Evolutionary conservation across 768 basidiomycete genomes (phyloP), one percentile per base, ranked within the genome.

Genomic region (Pholiota molesta): DNA sequence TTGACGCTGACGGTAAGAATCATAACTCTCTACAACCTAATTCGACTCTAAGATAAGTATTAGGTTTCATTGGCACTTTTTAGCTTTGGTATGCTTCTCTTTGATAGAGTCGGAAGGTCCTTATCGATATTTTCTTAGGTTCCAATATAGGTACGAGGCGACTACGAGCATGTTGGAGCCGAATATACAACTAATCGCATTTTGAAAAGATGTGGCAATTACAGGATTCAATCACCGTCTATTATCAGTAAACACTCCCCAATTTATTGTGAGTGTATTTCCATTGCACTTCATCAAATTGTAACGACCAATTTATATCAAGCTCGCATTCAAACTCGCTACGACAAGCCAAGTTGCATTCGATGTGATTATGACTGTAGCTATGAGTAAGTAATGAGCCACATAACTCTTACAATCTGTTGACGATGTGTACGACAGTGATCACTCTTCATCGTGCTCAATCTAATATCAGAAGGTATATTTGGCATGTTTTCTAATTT

Each of bases 271-370:
- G 21, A 59, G 61, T 31, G 3, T 31, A 35, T 39, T 52, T 23
- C 21, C 9, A 16, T 31, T 9, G 33, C 19, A 31, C 7, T 13
- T 10, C 21, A 9, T 21, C 23, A 11, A 28, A 19, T 26, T 17
- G 19, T 5, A 8, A 16, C 39, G 47, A n/a, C 35, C 17, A 3
- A 13, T 58, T 57, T 5, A 19, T 44, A 17, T 23, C 23, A n/a
- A 65, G 64, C 57, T 65, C 35, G 64, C 64, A 16, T 65, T 60
- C 57, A 65, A 65, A 45, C 61, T 65, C 17, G 35, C 64, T 9
- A 65, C 61, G 23, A 52, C 61, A 33, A 62, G 64, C 47, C 58
- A 55, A 31, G 54, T 65, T 35, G 54, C 52, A 26, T 65, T 58
- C 40, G 64, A 65, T 35, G 57, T 65, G 11, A 65, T 65, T 5